Percentiles rank a stretch among this genome's conserved stretches.
Conservation (phyloP, 495 filamentous ascomycete species). For the Aeminium ludgeri region DNA sequence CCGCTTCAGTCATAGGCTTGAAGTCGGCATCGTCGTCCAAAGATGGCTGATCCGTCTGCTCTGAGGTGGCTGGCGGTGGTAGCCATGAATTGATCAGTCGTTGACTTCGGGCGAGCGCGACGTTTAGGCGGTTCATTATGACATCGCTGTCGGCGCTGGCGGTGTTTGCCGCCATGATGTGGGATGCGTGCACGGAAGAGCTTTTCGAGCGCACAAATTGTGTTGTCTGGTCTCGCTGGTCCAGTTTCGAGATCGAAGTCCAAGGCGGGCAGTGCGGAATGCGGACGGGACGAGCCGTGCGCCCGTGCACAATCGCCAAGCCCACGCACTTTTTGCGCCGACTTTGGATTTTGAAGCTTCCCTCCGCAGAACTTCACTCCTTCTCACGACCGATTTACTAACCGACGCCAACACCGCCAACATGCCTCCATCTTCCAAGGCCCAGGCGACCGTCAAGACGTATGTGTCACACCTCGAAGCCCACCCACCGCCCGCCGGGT, state of each 20-base stretch:
- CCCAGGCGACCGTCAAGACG: constrained; percentile 12
- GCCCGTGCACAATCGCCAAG: too few species aligned
- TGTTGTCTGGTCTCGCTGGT: too few species aligned
- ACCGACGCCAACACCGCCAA: constrained; percentile 8
- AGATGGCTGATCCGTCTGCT: constrained; percentile 12
- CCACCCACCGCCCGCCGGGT: constrained; percentile 6
- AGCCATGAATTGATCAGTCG: constrained; percentile 33
- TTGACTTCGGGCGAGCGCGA: constrained; percentile 30
- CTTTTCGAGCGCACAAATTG: not conserved
- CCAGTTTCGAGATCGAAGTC: too few species aligned
- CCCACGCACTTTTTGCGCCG: too few species aligned
- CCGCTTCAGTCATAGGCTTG: constrained; percentile 17
- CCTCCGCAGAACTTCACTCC: too few species aligned
- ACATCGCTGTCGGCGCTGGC: too few species aligned
- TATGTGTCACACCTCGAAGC: constrained; percentile 11
- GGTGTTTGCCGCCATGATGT: not conserved
- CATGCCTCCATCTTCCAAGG: constrained; percentile 13
- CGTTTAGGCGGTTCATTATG: constrained; percentile 28
- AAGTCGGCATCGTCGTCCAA: constrained; percentile 27
- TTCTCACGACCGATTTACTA: not conserved
- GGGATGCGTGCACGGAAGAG: not conserved
- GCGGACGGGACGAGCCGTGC: too few species aligned
- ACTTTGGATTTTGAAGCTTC: too few species aligned
- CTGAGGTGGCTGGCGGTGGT: constrained; percentile 30
- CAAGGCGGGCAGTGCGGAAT: too few species aligned